Evolutionary conservation across 495 filamentous ascomycete species (phyloP).

Genomic region (Bacidia gigantensis): DNA sequence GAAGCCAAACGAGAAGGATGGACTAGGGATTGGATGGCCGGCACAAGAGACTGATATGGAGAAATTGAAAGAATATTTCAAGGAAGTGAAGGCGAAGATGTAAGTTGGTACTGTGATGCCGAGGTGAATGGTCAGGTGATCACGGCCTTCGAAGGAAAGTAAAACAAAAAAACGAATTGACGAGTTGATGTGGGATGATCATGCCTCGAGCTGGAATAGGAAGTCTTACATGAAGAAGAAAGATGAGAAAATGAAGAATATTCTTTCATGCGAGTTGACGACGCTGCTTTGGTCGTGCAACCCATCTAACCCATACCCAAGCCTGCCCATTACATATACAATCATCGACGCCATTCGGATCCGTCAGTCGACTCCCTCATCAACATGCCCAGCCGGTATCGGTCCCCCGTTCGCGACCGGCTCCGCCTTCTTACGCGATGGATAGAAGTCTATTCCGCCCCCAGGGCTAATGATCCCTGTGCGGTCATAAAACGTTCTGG

Average conservation of each 20-base stretch:
- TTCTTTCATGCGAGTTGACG: neutral
- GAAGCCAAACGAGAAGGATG: constrained; percentile 78
- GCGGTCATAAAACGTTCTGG: constrained; percentile 62
- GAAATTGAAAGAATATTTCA: constrained; percentile 60
- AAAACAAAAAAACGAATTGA: neutral
- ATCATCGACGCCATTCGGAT: neutral
- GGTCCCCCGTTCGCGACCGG: constrained; percentile 15
- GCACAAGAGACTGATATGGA: constrained; percentile 66
- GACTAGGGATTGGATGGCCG: constrained; percentile 72
- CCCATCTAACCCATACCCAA: neutral
- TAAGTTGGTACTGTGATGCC: constrained; percentile 20
- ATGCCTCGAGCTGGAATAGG: too few species aligned
- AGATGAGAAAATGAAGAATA: neutral
- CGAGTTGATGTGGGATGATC: too few species aligned
- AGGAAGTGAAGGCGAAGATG: constrained; percentile 82
- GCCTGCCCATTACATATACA: neutral
- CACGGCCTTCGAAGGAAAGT: too few species aligned
- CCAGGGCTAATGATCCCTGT: constrained; percentile 49
- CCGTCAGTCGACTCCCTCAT: constrained; percentile 23
- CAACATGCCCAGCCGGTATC: constrained; percentile 25
- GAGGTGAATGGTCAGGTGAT: too few species aligned
- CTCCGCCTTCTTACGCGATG: constrained; percentile 18
- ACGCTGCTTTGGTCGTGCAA: neutral
- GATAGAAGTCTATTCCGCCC: constrained; percentile 57
- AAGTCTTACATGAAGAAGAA: neutral